Evolutionary conservation across 495 filamentous ascomycete species (phyloP).

Genomic region (Lindgomyces ingoldianus): DNA sequence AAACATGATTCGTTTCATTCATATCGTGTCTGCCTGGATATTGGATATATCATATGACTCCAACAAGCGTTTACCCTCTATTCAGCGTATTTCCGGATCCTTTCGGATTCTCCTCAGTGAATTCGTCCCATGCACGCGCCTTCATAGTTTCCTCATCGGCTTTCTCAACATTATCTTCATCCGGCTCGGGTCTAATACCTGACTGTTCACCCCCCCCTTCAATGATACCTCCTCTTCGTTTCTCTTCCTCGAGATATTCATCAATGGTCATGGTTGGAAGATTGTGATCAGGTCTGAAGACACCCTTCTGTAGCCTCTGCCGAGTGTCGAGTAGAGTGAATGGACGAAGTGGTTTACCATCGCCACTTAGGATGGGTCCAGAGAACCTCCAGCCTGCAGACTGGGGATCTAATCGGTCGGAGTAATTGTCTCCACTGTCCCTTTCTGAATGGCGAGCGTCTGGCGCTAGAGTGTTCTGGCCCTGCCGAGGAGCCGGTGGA

Average conservation of each 20-base stretch:
- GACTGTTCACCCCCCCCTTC: conserved; percentile 86
- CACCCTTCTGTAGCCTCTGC: conserved; percentile 73
- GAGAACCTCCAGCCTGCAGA: conserved; percentile 52
- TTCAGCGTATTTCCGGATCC: conserved; percentile 50
- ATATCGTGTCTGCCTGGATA: not conserved
- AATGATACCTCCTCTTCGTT: conserved; percentile 81
- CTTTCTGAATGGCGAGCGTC: conserved; percentile 22
- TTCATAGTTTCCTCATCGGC: conserved; percentile 91
- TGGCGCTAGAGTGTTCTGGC: conserved; percentile 1
- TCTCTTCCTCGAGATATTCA: conserved; percentile 93
- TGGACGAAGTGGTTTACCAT: conserved; percentile 85
- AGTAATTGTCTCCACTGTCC: conserved; percentile 57
- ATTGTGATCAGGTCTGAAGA: conserved; percentile 89
- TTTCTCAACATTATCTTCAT: conserved; percentile 86
- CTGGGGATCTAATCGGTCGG: conserved; percentile 72
- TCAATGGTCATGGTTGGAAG: conserved; percentile 97
- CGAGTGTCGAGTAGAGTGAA: conserved; percentile 84
- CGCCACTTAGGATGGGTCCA: conserved; percentile 76
- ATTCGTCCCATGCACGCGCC: conserved; percentile 94
- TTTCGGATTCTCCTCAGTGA: conserved; percentile 81
- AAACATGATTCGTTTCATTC: not conserved
- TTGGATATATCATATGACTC: conserved; percentile 1
- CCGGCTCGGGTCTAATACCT: conserved; percentile 65
- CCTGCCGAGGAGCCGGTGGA: conserved; percentile 52
- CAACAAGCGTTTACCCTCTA: conserved; percentile 38